A percentile compares a stretch with the other conserved stretches of the same genome.
Evolutionary conservation across 1,139 yeast species (phyloP).

Genomic region (Yamadazyma pseudoaaseri): DNA sequence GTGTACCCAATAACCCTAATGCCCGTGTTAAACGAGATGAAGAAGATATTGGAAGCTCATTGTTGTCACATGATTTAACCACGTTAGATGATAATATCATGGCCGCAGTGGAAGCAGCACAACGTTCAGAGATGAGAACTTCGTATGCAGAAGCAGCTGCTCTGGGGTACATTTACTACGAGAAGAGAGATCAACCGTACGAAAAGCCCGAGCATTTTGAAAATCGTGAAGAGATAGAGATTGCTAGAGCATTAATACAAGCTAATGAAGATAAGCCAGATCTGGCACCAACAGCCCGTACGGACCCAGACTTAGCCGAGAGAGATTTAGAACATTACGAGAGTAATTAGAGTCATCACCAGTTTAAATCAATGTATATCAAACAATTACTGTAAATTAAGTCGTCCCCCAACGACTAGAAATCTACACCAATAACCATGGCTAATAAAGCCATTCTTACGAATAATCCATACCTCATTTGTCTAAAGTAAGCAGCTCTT

Average conservation of each 20-base stretch:
- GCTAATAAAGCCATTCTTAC: slow-evolving; percentile 99
- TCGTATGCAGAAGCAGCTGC: slow-evolving; percentile 47
- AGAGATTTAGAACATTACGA: slow-evolving; percentile 24
- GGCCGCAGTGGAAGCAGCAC: slow-evolving; percentile 70
- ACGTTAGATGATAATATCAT: slow-evolving; percentile 54
- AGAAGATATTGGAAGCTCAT: slow-evolving; percentile 34
- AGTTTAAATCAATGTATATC: too few species aligned
- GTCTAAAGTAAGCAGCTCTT: slow-evolving; percentile 99
- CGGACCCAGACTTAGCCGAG: too few species aligned
- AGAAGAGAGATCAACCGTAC: slow-evolving; percentile 42
- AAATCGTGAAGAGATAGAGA: slow-evolving; percentile 56
- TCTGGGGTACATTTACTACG: slow-evolving; percentile 20
- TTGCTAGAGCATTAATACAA: slow-evolving; percentile 64
- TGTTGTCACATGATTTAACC: slow-evolving; percentile 39
- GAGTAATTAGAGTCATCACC: background rate
- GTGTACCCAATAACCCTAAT: slow-evolving; percentile 23
- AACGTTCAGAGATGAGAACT: slow-evolving; percentile 31
- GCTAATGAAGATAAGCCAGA: slow-evolving; percentile 48
- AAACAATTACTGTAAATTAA: too few species aligned
- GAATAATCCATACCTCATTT: slow-evolving; percentile 96
- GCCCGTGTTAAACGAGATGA: slow-evolving; percentile 26
- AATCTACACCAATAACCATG: slow-evolving; percentile 90
- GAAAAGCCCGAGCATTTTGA: slow-evolving; percentile 58
- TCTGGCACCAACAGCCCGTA: too few species aligned
- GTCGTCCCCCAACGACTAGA: slow-evolving; percentile 18